These are phyloP conservation scores for Rhytidiadelphus loreus DNA, from an alignment of 225 moss, liverwort and hornwort genomes.

Conservation along the genomic window DNA sequence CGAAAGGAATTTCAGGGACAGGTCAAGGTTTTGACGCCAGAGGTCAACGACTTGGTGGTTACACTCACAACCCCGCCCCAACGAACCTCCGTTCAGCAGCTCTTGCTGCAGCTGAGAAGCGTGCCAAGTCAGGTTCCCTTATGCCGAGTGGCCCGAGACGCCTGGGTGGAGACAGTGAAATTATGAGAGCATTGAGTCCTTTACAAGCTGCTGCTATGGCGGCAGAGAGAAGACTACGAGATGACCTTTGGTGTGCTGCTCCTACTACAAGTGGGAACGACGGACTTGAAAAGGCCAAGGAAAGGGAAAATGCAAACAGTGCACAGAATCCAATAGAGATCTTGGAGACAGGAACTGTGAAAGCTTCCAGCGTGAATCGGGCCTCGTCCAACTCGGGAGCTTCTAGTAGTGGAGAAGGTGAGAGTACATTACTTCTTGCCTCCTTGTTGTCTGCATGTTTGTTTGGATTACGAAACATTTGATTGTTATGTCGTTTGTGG, in stretches of 20 bases:
- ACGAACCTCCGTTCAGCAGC: slow-evolving; percentile 70
- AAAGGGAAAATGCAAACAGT: slow-evolving; percentile 47
- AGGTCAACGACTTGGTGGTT: slow-evolving; percentile 81
- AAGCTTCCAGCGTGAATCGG: slow-evolving; percentile 5
- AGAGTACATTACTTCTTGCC: not conserved
- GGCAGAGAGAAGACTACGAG: slow-evolving; percentile 74
- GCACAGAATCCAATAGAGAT: slow-evolving; percentile 11
- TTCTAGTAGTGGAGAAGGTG: slow-evolving; percentile 29
- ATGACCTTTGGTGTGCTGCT: slow-evolving; percentile 96
- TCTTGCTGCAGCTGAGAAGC: slow-evolving; percentile 86
- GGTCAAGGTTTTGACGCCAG: slow-evolving; percentile 89
- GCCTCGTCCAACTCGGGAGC: slow-evolving; percentile 9
- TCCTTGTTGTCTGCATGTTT: not conserved
- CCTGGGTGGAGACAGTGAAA: slow-evolving; percentile 84
- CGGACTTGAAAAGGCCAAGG: slow-evolving; percentile 64
- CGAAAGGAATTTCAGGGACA: slow-evolving; percentile 86
- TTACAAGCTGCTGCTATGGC: slow-evolving; percentile 99
- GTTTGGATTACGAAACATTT: not conserved
- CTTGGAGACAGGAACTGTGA: not conserved
- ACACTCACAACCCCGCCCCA: slow-evolving; percentile 69
- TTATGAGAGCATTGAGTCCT: slow-evolving; percentile 90
- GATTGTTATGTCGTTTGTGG: not conserved
- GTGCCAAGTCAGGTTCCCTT: slow-evolving; percentile 41
- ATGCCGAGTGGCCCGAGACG: slow-evolving; percentile 80
- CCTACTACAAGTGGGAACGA: slow-evolving; percentile 70